Percentiles rank a stretch among this genome's conserved stretches.
These are phyloP conservation scores for Metschnikowia orientalis DNA, from an alignment of 805 yeast genomes.

Conservation along the genomic window DNA sequence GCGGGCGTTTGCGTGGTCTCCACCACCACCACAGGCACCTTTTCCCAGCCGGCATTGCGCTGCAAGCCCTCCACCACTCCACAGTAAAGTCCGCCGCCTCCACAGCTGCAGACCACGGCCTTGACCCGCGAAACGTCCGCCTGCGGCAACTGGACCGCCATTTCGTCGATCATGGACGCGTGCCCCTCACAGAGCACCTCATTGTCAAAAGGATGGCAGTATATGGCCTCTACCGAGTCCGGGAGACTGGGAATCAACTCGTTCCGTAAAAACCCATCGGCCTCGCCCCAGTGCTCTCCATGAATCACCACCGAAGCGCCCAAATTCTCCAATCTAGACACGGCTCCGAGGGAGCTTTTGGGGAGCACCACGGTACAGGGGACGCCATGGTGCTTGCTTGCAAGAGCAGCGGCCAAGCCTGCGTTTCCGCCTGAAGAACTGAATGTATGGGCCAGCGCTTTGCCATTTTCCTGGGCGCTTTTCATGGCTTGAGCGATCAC, in stretches of 20 bases:
- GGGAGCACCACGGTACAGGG: conserved; percentile 63
- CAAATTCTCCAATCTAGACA: conserved; percentile 39
- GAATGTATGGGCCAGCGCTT: conserved; percentile 35
- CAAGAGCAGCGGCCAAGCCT: conserved; percentile 52
- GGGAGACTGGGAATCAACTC: conserved; percentile 18
- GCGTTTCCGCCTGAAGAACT: conserved; percentile 57
- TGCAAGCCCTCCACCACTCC: conserved; percentile 46
- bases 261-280: conserved; percentile 39
- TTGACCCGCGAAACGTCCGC: conserved; percentile 25
- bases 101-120: conserved; percentile 51
- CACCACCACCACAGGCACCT: conserved; percentile 31
- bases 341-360: conserved; percentile 42
- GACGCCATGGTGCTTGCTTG: conserved; percentile 33
- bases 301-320: conserved; percentile 49
- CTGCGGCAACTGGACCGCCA: conserved; percentile 27
- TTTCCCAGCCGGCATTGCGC: conserved; percentile 20
- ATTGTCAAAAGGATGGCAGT: conserved; percentile 54
- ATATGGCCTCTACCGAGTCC: conserved; percentile 29
- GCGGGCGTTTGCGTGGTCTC: conserved; percentile 65
- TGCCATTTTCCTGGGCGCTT: conserved; percentile 20
- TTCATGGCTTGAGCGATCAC: conserved; percentile 33
- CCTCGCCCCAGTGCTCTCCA: conserved; percentile 48
- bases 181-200: conserved; percentile 54
- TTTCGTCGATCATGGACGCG: conserved; percentile 34
- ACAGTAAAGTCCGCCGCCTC: conserved; percentile 56